These are phyloP conservation scores for Monosporascus sp. DNA, from an alignment of 2,329 filamentous ascomycete genomes.

Conservation along the genomic window DNA sequence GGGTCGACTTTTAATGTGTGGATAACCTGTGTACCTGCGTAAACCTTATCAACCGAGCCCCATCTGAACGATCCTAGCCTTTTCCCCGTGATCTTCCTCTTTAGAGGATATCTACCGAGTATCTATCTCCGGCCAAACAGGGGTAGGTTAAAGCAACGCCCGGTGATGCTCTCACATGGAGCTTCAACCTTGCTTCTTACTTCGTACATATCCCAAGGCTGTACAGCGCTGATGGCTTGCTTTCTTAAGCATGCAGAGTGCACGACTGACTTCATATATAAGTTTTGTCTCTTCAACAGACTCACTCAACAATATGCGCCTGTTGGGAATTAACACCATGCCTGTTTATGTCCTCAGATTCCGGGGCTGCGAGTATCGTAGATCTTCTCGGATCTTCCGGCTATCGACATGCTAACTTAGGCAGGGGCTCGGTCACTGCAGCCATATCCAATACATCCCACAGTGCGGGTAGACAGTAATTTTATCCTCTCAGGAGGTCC, in stretches of 20 bases:
- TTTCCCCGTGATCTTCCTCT: not conserved
- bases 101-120: not conserved
- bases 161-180: not conserved
- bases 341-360: no score
- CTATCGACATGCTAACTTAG: no score
- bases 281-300: no score
- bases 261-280: no score
- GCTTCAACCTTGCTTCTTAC: no score
- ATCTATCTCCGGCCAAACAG: not conserved
- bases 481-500: not conserved
- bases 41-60: not conserved
- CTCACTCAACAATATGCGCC: no score
- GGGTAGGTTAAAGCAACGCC: not conserved
- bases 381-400: not conserved
- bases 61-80: not conserved
- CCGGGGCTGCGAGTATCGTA: not conserved
- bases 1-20: no score
- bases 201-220: no score
- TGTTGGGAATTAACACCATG: no score
- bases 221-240: no score
- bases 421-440: not conserved
- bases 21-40: no score
- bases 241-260: no score
- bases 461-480: not conserved
- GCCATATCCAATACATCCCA: not conserved